Conservation (phyloP, 2,329 filamentous ascomycete species). For the Tolypocladium capitatum region DNA sequence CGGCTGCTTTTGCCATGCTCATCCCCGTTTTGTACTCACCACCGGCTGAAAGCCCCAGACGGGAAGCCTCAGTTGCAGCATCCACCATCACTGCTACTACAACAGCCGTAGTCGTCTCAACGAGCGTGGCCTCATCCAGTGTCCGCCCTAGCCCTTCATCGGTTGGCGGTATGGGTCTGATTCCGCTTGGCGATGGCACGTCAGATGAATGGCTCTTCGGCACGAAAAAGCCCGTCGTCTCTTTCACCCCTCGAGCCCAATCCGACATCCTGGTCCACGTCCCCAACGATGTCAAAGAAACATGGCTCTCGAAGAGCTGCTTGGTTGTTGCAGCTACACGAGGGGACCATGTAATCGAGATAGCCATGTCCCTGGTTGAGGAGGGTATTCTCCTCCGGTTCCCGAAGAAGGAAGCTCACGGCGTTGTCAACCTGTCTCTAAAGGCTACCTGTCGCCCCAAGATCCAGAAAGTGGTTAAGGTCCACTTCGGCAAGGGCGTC, state of each 20-base stretch:
- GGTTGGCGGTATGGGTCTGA: constrained; percentile 12
- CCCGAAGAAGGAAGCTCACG: constrained; percentile 39
- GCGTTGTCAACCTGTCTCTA: constrained; percentile 43
- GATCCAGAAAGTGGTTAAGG: constrained; percentile 45
- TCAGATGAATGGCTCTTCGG: constrained; percentile 22
- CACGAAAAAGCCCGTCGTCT: constrained; percentile 17
- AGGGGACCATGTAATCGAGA: constrained; percentile 31
- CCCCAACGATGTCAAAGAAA: constrained; percentile 32
- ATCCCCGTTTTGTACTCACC: constrained; percentile 16
- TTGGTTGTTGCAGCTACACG: constrained; percentile 42
- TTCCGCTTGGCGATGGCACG: constrained; percentile 15
- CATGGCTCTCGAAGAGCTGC: constrained; percentile 43
- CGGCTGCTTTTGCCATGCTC: constrained; percentile 10
- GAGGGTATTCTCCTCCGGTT: constrained; percentile 41
- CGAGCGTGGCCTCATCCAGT: constrained; percentile 4
- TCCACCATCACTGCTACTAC: constrained; percentile 11
- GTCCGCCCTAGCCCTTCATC: constrained; percentile 3
- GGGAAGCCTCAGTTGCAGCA: constrained; percentile 1
- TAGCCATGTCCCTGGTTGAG: constrained; percentile 32
- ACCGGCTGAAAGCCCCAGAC: constrained; percentile 2
- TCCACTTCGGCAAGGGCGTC: constrained; percentile 43
- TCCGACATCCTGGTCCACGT: constrained; percentile 43
- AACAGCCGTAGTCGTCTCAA: constrained; percentile 2
- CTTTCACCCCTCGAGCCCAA: constrained; percentile 20
- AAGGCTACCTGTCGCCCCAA: constrained; percentile 45